Evolutionary conservation across 1,284 basidiomycete species (phyloP).

Genomic region (Naganishia albida): DNA sequence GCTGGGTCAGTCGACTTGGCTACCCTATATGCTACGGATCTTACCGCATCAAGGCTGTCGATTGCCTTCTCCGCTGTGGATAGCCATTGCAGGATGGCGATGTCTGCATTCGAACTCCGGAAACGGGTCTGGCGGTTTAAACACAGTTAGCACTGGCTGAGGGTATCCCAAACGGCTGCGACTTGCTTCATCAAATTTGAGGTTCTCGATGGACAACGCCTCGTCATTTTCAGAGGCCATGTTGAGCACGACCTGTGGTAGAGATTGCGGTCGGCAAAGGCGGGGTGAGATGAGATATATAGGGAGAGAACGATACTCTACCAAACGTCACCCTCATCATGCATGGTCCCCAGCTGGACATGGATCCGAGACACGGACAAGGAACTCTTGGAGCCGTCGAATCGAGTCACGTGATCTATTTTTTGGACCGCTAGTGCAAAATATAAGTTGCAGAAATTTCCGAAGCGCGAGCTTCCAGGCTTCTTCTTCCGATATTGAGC

Average conservation of each 20-base stretch:
- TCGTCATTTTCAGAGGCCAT: slow-evolving; percentile 13
- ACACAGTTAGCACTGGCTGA: too few species aligned
- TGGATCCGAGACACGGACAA: slow-evolving; percentile 1
- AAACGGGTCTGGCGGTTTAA: background rate
- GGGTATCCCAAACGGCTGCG: too few species aligned
- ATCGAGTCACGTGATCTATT: background rate
- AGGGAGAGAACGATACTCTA: background rate
- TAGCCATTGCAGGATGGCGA: slow-evolving; percentile 28
- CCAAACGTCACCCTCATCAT: slow-evolving; percentile 3
- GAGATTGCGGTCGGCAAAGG: background rate
- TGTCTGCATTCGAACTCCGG: slow-evolving; percentile 10
- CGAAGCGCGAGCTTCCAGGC: background rate
- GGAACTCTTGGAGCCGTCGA: background rate
- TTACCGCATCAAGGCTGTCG: slow-evolving; percentile 15
- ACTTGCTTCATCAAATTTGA: slow-evolving; percentile 18
- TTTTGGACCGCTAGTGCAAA: slow-evolving; percentile 2
- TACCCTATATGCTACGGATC: background rate
- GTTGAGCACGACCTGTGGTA: background rate
- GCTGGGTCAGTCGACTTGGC: background rate
- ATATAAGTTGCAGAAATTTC: slow-evolving; percentile 8
- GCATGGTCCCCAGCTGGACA: background rate
- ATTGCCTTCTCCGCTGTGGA: slow-evolving; percentile 24
- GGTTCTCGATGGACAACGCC: background rate
- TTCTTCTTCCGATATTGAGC: slow-evolving; percentile 3
- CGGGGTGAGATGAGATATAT: too few species aligned